A percentile compares a stretch with the other conserved stretches of the same genome.
Evolutionary conservation across 2,329 filamentous ascomycete genomes (phyloP).

Genomic region (Venturia asperata): DNA sequence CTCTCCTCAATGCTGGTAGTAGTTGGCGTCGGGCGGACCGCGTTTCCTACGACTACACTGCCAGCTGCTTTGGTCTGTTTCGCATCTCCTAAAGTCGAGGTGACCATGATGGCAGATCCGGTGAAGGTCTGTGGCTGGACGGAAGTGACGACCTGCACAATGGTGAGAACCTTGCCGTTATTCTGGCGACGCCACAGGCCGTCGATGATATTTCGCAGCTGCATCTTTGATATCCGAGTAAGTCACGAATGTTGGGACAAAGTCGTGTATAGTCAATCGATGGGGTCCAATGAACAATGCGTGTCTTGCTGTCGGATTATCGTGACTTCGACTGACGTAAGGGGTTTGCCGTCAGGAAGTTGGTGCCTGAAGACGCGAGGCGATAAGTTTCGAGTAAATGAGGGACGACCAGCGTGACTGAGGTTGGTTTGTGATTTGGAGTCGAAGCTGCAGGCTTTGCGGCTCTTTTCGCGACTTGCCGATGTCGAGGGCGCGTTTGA

Average conservation of each 20-base stretch:
- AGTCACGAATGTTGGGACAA: not conserved
- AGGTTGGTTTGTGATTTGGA: not conserved
- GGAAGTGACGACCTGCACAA: slow-evolving; percentile 44
- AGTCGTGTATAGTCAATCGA: not conserved
- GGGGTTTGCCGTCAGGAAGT: not conserved
- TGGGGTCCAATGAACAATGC: not conserved
- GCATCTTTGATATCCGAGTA: not conserved
- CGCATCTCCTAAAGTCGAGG: slow-evolving; percentile 18
- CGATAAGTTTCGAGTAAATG: not conserved
- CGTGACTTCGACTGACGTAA: not conserved
- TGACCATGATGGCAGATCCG: slow-evolving; percentile 34
- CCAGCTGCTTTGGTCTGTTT: not conserved
- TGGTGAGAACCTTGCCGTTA: slow-evolving; percentile 23
- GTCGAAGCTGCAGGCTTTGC: too few relatives aligned
- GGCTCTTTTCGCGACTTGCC: not conserved
- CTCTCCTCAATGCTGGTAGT: not conserved
- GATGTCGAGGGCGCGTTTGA: not conserved
- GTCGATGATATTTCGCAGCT: slow-evolving; percentile 16
- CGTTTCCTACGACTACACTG: slow-evolving; percentile 9
- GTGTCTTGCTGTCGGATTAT: not conserved
- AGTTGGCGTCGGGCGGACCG: slow-evolving; percentile 4
- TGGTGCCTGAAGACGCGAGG: not conserved
- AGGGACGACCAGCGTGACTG: slow-evolving; percentile 14
- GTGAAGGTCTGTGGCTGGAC: slow-evolving; percentile 47
- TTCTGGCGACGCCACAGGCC: slow-evolving; percentile 19